Evolutionary conservation across 495 filamentous ascomycete species (phyloP).

Genomic region (Aspergillus olivimuriae): DNA sequence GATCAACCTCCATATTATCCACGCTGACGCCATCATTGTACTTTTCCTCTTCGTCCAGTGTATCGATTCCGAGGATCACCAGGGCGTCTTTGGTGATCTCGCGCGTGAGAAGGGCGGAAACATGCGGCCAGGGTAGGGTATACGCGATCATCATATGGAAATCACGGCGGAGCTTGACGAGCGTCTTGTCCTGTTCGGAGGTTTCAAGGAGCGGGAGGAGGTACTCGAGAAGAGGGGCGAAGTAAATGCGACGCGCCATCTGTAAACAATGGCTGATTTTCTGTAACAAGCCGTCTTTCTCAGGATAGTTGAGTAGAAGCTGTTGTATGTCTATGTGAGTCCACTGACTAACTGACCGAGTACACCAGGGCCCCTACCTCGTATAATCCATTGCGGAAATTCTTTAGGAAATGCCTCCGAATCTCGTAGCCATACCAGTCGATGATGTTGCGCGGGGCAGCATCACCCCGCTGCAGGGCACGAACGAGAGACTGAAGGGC

Average conservation of each 20-base stretch:
- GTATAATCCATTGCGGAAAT: constrained; percentile 31
- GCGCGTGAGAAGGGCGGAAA: constrained; percentile 45
- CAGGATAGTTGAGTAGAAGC: constrained; percentile 23
- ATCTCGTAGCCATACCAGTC: constrained; percentile 51
- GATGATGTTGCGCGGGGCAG: constrained; percentile 23
- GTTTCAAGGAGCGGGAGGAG: constrained; percentile 28
- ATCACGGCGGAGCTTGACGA: constrained; percentile 49
- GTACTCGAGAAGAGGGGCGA: constrained; percentile 37
- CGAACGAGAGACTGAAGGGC: constrained; percentile 38
- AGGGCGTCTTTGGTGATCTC: constrained; percentile 48
- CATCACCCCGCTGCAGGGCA: not conserved
- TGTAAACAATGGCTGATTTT: constrained; percentile 38
- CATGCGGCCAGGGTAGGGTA: constrained; percentile 46
- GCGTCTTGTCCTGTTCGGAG: constrained; percentile 26
- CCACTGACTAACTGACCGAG: too few species aligned
- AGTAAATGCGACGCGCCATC: constrained; percentile 39
- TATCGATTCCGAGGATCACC: constrained; percentile 51
- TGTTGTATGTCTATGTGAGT: too few species aligned
- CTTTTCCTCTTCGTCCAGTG: constrained; percentile 17
- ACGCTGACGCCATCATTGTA: constrained; percentile 9
- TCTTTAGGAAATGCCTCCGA: constrained; percentile 42
- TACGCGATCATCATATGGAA: constrained; percentile 63
- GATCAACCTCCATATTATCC: constrained; percentile 36
- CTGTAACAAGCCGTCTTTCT: constrained; percentile 26
- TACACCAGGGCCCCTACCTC: too few species aligned